Conservation (phyloP, 2,329 filamentous ascomycete genomes). For the Talaromyces verruculosus region DNA sequence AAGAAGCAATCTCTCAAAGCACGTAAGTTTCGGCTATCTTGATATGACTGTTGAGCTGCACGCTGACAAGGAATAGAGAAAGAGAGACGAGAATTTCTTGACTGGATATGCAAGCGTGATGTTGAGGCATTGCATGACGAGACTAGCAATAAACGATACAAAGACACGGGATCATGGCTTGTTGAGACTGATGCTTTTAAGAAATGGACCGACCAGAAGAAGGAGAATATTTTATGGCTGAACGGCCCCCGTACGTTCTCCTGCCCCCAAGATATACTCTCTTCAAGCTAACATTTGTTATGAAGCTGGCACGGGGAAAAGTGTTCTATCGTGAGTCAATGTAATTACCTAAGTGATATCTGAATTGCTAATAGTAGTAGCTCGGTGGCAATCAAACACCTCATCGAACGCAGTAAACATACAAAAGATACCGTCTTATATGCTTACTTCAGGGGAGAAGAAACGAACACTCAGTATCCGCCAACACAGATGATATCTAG, state of each 20-base stretch:
- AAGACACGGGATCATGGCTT: constrained; percentile 20
- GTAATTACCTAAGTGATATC: neutral
- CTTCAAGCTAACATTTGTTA: neutral
- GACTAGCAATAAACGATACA: constrained; percentile 8
- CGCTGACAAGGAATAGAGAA: neutral
- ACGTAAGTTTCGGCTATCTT: neutral
- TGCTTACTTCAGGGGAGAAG: constrained; percentile 20
- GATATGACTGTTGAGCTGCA: neutral
- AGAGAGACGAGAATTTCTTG: constrained; percentile 17
- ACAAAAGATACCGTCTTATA: constrained; percentile 13
- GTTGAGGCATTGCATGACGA: constrained; percentile 7
- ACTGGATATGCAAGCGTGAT: constrained; percentile 18
- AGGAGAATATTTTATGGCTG: constrained; percentile 11
- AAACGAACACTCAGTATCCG: neutral
- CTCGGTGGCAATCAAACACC: constrained; percentile 20
- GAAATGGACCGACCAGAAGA: neutral
- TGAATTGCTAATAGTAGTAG: constrained; percentile 1
- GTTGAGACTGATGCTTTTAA: constrained; percentile 2
- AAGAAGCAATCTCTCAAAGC: constrained; percentile 2
- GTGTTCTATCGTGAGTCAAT: constrained; percentile 20
- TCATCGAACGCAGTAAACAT: neutral
- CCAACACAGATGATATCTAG: constrained; percentile 15
- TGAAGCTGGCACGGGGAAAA: constrained; percentile 21
- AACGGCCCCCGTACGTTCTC: constrained; percentile 16
- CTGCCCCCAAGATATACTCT: neutral